Base-by-base conservation (phyloP, 345 rosid species). In the Melaleuca quinquenervia region DNA sequence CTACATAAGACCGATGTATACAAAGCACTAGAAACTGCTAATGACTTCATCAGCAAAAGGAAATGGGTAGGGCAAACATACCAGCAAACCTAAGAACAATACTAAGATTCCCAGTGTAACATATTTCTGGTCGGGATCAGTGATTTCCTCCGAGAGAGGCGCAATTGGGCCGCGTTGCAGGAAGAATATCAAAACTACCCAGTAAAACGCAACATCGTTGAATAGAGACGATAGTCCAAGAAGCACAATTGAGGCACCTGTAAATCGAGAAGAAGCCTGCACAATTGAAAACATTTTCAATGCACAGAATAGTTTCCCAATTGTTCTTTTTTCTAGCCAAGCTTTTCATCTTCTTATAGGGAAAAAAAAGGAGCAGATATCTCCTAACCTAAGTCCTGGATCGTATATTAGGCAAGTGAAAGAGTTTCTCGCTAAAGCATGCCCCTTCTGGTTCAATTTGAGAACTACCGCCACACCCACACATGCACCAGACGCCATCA, bases 161-260 rank as follows among this genome's bases (percentile, higher is more conserved):
- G 98, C 94, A 51, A 95, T 92, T 2, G 99, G 98, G 45, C 96
- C 96, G 85, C 98, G 94, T 88, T 97, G 98, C 87, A 94, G 87
- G 91, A 97, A 92, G 93, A 94, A 92, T 89, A 97, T 90, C 86
- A 96, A 92, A 86, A 87, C 96, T 83, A 94, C 96, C 99, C 99
- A 97, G 89, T 94, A 95, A 91, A 97, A 97, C 48, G 98, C 96
- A 4, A 97, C 96, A 64, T 96, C 99, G 41, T 89, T 95, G 90
- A 94, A 91, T 88, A 95, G 89, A 7, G 99, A 95, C 48, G 96
- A 92, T 41, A 97, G 82, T 6, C 96, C 98, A 32, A 97, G 96
- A 83, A 97, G 93, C 50, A 29, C 94, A 48, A 96, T 93, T 52
- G 98, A 94, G 84, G 86, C 84, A 64, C 88, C 92, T 1, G 98